Percentiles rank a stretch among this genome's conserved stretches.
Conservation (phyloP, 208 protist genomes). For the Acanthamoeba healyi region DNA sequence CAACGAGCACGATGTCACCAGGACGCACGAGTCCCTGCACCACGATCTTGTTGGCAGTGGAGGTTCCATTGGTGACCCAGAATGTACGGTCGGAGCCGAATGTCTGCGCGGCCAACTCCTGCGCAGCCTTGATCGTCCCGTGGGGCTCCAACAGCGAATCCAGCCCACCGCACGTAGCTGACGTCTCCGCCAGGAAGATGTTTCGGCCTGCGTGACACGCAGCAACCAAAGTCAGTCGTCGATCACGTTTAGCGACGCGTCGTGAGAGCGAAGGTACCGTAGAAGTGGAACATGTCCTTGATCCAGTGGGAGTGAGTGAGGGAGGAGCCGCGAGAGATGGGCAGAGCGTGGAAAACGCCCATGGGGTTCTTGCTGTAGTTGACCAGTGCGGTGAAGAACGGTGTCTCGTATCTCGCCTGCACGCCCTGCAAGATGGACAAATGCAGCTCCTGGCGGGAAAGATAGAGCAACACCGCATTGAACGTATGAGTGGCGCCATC, state of each 20-base stretch:
- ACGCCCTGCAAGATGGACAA: slow-evolving; percentile 31
- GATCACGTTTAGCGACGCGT: no score
- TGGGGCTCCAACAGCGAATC: slow-evolving; percentile 80
- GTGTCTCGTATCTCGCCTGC: slow-evolving; percentile 16
- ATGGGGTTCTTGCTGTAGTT: slow-evolving; percentile 73
- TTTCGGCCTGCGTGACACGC: slow-evolving; percentile 19
- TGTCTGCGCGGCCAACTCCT: slow-evolving; percentile 76
- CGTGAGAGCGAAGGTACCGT: slow-evolving; percentile 34
- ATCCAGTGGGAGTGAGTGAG: slow-evolving; percentile 76
- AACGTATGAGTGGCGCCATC: no score
- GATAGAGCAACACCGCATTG: no score
- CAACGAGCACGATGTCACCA: slow-evolving; percentile 77
- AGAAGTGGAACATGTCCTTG: slow-evolving; percentile 76
- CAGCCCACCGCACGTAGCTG: slow-evolving; percentile 75
- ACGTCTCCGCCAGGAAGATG: slow-evolving; percentile 76
- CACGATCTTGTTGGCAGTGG: slow-evolving; percentile 80
- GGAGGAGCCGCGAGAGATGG: slow-evolving; percentile 66
- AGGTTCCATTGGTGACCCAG: slow-evolving; percentile 81
- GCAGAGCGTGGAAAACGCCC: slow-evolving; percentile 75
- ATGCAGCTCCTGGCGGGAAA: slow-evolving; percentile 65
- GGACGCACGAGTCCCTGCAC: slow-evolving; percentile 72
- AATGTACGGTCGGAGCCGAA: slow-evolving; percentile 73
- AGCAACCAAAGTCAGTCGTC: no score
- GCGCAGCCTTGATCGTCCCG: slow-evolving; percentile 77
- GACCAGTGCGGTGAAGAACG: slow-evolving; percentile 73